A percentile compares a stretch with the other conserved stretches of the same genome.
Evolutionary conservation across 108 stramenopile species (phyloP).

Genomic region (Asterionellopsis glacialis): DNA sequence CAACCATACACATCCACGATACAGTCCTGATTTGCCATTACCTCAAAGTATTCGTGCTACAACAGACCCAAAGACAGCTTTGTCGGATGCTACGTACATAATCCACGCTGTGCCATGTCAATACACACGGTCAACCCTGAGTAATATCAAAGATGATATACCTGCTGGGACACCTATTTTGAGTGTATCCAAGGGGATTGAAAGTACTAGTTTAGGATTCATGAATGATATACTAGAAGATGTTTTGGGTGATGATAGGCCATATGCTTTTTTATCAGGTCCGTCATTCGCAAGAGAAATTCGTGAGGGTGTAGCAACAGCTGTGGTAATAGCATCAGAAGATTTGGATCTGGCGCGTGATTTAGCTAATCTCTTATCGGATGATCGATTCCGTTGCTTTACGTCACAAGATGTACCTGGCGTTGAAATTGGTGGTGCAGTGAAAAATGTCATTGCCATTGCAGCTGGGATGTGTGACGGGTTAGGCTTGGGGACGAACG

Average conservation of each 20-base stretch:
- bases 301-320: constrained; percentile 87
- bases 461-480: constrained; percentile 98
- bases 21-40: constrained; percentile 76
- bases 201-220: constrained; percentile 85
- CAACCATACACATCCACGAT: constrained; percentile 83
- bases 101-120: constrained; percentile 96
- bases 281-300: constrained; percentile 96
- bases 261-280: constrained; percentile 91
- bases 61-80: constrained; percentile 66
- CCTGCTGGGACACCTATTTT: constrained; percentile 71
- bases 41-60: constrained; percentile 77
- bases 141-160: constrained; percentile 59
- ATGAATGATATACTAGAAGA: constrained; percentile 92
- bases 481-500: constrained; percentile 92
- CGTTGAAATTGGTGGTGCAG: constrained; percentile 95
- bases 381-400: constrained; percentile 85
- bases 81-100: constrained; percentile 88
- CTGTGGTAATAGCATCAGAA: constrained; percentile 93
- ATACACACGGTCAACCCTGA: constrained; percentile 76
- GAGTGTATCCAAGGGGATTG: constrained; percentile 89
- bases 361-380: constrained; percentile 73
- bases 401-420: constrained; percentile 89
- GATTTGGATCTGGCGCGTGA: constrained; percentile 86
- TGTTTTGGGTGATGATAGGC: constrained; percentile 78
- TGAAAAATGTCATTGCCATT: constrained; percentile 96